These are phyloP conservation scores for Citrus reticulata DNA, from an alignment of 345 rosid genomes.

Conservation along the genomic window DNA sequence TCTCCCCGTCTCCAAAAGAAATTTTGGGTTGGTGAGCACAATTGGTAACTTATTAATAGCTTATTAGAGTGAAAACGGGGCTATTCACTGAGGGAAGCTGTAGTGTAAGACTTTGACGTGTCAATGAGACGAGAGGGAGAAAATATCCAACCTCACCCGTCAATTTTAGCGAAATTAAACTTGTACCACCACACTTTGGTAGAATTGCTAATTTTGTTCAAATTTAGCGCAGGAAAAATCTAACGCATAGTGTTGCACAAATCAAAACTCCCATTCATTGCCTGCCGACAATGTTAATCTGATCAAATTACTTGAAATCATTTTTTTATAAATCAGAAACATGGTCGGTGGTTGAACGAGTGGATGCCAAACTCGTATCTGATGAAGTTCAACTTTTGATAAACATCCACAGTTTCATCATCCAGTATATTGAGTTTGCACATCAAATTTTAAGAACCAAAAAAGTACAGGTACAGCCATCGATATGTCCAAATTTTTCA, in stretches of 20 bases:
- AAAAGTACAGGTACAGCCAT: not conserved
- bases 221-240: not conserved
- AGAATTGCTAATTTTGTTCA: not conserved
- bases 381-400: not conserved
- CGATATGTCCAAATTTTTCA: not conserved
- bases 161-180: not conserved
- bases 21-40: not conserved
- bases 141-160: not conserved
- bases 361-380: not conserved
- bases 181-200: not conserved
- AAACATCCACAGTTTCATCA: not conserved
- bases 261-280: not conserved
- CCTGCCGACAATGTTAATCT: not conserved
- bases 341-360: not conserved
- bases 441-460: not conserved
- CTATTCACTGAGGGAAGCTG: not conserved
- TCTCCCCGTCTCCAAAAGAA: too few relatives aligned
- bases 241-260: not conserved
- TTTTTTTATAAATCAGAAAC: not conserved
- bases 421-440: not conserved
- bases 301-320: not conserved
- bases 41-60: not conserved
- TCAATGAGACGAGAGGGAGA: not conserved
- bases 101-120: not conserved
- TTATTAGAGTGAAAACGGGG: not conserved